A percentile compares a stretch with the other conserved stretches of the same genome.
These are phyloP conservation scores for Pseudopyricularia javanii DNA, from an alignment of 2,329 filamentous ascomycete species.

Conservation along the genomic window DNA sequence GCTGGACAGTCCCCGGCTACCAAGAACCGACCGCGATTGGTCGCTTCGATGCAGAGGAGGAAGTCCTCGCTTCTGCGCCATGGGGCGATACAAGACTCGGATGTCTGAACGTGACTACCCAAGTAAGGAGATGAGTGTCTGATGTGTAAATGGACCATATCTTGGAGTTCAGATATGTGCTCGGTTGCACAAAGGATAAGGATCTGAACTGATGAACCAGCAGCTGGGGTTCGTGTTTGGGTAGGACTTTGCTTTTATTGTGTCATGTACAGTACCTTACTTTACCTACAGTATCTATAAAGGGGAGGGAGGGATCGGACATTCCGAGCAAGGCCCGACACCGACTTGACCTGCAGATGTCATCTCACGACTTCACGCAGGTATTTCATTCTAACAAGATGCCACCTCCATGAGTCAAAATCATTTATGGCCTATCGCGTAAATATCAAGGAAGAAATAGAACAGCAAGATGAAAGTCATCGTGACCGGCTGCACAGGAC, in stretches of 20 bases:
- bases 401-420: not conserved
- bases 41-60: not conserved
- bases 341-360: not conserved
- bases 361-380: not conserved
- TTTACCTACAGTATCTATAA: not conserved
- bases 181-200: too few relatives aligned
- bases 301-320: not conserved
- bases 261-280: not conserved
- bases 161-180: too few relatives aligned
- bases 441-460: not conserved
- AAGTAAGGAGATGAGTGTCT: too few relatives aligned
- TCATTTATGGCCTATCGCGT: too few relatives aligned
- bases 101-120: too few relatives aligned
- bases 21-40: too few relatives aligned
- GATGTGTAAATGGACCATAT: too few relatives aligned
- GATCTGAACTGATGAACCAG: too few relatives aligned
- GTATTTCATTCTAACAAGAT: not conserved
- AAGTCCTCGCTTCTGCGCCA: not conserved
- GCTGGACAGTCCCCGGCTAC: not conserved
- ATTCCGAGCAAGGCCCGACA: too few relatives aligned
- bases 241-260: not conserved
- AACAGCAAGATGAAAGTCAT: slow-evolving; percentile 41
- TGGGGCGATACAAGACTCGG: too few relatives aligned
- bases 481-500: slow-evolving; percentile 45
- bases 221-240: too few relatives aligned